These are phyloP conservation scores for Spinacia oleracea DNA, from an alignment of 179 eudicot species.

Conservation along the genomic window DNA sequence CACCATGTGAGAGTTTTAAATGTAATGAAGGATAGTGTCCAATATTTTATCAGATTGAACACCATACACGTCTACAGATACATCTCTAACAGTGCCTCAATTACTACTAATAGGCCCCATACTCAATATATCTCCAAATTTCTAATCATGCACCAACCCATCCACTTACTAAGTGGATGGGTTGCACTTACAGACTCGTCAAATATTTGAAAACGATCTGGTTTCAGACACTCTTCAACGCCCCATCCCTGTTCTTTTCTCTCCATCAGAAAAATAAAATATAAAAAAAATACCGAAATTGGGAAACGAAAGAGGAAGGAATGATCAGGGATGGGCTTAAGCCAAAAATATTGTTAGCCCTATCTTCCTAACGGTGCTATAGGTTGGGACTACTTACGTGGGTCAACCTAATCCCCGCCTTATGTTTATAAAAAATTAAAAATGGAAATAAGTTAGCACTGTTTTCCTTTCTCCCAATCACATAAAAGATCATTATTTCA, in stretches of 20 bases:
- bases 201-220: slow-evolving; percentile 15
- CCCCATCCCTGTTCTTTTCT: slow-evolving; percentile 19
- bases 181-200: slow-evolving; percentile 8
- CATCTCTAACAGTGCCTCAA: slow-evolving; percentile 18
- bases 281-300: too few relatives aligned
- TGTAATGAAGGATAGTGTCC: slow-evolving; percentile 11
- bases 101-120: slow-evolving; percentile 19
- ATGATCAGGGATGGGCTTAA: slow-evolving; percentile 14
- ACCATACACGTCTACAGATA: slow-evolving; percentile 30
- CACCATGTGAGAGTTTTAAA: slow-evolving; percentile 35
- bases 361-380: background rate
- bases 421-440: too few relatives aligned
- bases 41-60: slow-evolving; percentile 16
- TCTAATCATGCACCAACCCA: slow-evolving; percentile 12
- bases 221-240: background rate
- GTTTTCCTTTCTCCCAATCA: background rate
- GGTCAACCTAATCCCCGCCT: background rate
- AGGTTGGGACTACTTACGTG: background rate
- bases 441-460: background rate
- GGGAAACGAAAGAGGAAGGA: too few relatives aligned
- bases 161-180: too few relatives aligned
- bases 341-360: background rate
- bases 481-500: background rate
- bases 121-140: background rate
- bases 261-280: too few relatives aligned